Base-by-base conservation (phyloP, 306 rosid genomes). In the Corylus avellana region DNA sequence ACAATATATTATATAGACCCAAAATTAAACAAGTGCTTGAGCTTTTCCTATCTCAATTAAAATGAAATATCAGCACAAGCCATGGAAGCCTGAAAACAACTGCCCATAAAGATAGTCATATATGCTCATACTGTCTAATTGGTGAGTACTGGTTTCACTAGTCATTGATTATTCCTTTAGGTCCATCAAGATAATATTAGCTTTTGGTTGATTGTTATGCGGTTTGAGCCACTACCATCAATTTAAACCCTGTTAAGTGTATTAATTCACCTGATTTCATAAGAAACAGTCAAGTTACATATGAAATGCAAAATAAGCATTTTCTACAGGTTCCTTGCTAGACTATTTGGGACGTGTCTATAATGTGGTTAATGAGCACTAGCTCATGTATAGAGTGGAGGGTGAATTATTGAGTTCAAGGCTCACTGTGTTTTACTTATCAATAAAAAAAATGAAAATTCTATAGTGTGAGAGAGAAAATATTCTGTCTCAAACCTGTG, bases 1-100 rank as follows among this genome's bases (percentile, higher is more conserved):
- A 58, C 64, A 3, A 49, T 12, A 49, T 49, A 49, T 12, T 49
- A 49, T 10, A 49, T 8, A 48, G 13, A 48, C 53, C 53, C 53
- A 48, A 48, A 48, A 29, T 29, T 63, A 32, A 27, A 63, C 2
- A 11, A 63, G 70, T 63, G 32, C 20, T 35, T 72, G 49, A 32
- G n/a, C 54, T 22, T 42, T 53, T 12, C 69, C 70, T 12, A 56
- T 67, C 29, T 17, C 0, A 8, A 42, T n/a, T 42, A 10, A 42
- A 71, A 73, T 32, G 46, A 42, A 70, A 72, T 32, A 63, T 12
- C 44, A 70, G 80, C 58, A 76, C 70, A 81, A 50, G 25, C 50
- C 72, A 67, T 4, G 29, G 49, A 42, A 67, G 72, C 50, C 66
- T 59, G 27, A 67, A 42, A 42, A n/a, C 72, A 39, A 67, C 72